Evolutionary conservation across 148 eudicot species (phyloP).

Genomic region (Silene latifolia): DNA sequence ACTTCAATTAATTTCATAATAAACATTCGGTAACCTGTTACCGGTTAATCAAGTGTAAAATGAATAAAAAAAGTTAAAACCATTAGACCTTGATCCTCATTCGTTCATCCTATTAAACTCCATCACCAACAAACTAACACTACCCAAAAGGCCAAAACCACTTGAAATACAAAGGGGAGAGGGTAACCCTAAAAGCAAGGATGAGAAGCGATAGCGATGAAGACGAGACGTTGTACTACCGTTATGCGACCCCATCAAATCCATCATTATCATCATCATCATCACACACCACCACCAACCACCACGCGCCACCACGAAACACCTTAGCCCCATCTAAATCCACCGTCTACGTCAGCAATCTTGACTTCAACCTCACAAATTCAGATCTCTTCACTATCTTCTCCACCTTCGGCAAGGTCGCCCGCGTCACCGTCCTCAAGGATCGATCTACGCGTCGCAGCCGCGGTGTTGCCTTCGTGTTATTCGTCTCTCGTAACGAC

Average conservation of each 20-base stretch:
- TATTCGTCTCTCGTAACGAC: slow-evolving; percentile 66
- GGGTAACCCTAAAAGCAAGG: too few species aligned
- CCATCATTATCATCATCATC: too few species aligned
- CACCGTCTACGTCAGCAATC: slow-evolving; percentile 82
- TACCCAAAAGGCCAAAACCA: too few species aligned
- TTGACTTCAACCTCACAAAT: slow-evolving; percentile 76
- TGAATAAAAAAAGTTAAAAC: too few species aligned
- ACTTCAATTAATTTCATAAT: too few species aligned
- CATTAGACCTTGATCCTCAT: too few species aligned
- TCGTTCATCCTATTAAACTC: too few species aligned
- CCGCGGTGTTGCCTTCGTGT: slow-evolving; percentile 84
- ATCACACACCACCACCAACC: too few species aligned
- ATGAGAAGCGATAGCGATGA: slow-evolving; percentile 57
- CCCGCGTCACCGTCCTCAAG: slow-evolving; percentile 82
- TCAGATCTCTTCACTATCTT: slow-evolving; percentile 85
- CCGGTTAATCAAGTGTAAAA: too few species aligned
- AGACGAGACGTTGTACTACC: slow-evolving; percentile 73
- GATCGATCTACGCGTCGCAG: slow-evolving; percentile 65
- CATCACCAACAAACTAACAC: too few species aligned
- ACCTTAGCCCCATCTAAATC: slow-evolving; percentile 89
- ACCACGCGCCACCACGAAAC: slow-evolving; percentile 28
- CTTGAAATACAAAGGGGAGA: too few species aligned
- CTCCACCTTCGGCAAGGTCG: slow-evolving; percentile 93
- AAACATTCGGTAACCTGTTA: too few species aligned
- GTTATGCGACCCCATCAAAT: slow-evolving; percentile 52